phyloP scores from a whole-genome alignment of 2,329 filamentous ascomycete genomes.

The Fusarium sp. region DNA sequence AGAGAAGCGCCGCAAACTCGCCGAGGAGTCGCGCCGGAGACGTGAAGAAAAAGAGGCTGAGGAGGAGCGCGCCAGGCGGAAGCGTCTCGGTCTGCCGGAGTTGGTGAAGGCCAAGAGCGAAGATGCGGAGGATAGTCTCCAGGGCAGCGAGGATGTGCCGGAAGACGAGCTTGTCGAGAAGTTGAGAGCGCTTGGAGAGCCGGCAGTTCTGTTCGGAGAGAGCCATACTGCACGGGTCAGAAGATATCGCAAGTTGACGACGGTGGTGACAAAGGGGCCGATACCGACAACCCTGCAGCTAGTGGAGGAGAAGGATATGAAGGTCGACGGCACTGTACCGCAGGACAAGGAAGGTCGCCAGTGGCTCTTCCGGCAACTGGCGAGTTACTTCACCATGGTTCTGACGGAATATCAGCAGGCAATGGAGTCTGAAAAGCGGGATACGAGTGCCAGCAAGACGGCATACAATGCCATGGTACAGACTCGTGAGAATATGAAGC shows the following conservation, averaged over 20 bases:
- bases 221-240: slow-evolving; percentile 74
- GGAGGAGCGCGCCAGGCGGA: slow-evolving; percentile 78
- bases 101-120: slow-evolving; percentile 60
- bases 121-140: slow-evolving; percentile 57
- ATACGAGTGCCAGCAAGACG: slow-evolving; percentile 82
- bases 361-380: slow-evolving; percentile 87
- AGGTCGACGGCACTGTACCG: slow-evolving; percentile 73
- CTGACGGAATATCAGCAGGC: slow-evolving; percentile 87
- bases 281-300: slow-evolving; percentile 87
- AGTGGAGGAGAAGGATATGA: slow-evolving; percentile 90
- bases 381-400: slow-evolving; percentile 97
- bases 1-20: slow-evolving; percentile 83
- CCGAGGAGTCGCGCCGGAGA: slow-evolving; percentile 79
- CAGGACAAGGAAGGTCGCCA: slow-evolving; percentile 72
- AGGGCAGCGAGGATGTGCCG: slow-evolving; percentile 69
- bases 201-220: slow-evolving; percentile 84
- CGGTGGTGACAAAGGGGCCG: slow-evolving; percentile 76
- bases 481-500: slow-evolving; percentile 87
- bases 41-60: slow-evolving; percentile 79
- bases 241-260: slow-evolving; percentile 75
- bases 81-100: slow-evolving; percentile 84
- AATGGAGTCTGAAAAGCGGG: slow-evolving; percentile 71
- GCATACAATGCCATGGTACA: slow-evolving; percentile 89
- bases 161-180: slow-evolving; percentile 77
- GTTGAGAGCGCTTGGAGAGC: slow-evolving; percentile 79